Evolutionary conservation across 2,329 filamentous ascomycete species (phyloP).

Genomic region (Paracorniculantispora psalliotae): DNA sequence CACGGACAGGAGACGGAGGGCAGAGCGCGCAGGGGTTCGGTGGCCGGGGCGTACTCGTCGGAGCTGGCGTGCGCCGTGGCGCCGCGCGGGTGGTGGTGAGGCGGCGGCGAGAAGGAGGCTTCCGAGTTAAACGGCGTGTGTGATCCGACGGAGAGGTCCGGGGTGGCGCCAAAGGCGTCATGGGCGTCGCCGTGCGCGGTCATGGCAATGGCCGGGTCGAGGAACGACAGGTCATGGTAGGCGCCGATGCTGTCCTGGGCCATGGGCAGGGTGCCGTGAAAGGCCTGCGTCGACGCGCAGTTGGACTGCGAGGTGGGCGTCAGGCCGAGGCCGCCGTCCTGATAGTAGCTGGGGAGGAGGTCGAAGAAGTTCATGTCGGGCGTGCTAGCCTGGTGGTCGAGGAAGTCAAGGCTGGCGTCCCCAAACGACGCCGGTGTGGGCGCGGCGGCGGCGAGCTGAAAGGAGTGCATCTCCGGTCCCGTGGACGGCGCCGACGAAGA

Average conservation of each 20-base stretch:
- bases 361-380: conserved; percentile 33
- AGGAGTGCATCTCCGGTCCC: background rate
- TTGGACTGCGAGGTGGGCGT: background rate
- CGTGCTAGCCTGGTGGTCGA: conserved; percentile 23
- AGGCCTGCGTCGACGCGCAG: background rate
- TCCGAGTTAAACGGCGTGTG: conserved; percentile 5
- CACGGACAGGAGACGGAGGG: conserved; percentile 40
- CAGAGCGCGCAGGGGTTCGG: conserved; percentile 20
- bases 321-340: background rate
- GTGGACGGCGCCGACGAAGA: background rate
- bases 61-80: background rate
- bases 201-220: background rate
- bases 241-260: background rate
- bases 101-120: conserved; percentile 2
- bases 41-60: background rate
- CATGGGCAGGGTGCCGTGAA: background rate
- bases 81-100: background rate
- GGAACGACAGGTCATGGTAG: conserved; percentile 1
- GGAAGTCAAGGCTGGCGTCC: conserved; percentile 32
- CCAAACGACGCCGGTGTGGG: conserved; percentile 12
- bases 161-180: background rate
- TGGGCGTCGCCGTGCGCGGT: background rate
- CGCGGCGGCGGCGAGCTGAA: background rate
- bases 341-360: conserved; percentile 21
- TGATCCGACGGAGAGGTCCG: conserved; percentile 8